Base-by-base conservation (phyloP, 352 stramenopile species). In the Phytophthora vignae region DNA sequence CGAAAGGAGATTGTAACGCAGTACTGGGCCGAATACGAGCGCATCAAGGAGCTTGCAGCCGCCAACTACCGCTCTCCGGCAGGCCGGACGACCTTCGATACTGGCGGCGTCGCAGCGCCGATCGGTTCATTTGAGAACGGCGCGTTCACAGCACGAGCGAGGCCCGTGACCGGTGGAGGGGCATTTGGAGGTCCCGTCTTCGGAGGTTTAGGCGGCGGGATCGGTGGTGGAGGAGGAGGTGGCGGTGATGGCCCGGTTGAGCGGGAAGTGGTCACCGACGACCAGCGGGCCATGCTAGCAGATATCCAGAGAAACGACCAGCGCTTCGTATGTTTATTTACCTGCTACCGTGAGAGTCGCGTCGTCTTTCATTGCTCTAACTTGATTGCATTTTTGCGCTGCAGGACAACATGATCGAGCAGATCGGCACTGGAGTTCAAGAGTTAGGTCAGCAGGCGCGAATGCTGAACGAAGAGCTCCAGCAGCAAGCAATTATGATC, bases 401-500 rank as follows among this genome's bases (percentile, higher is more conserved):
- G 15, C 68, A 96, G 89, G 89, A 96, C 50, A 81, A 90, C 73
- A 92, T 95, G 54, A 94, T 95, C 52, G 87, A 96, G 19, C 89
- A 96, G 69, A 94, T 96, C 64, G 87, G 89, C 19, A 85, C 79
- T 9, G 87, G 87, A 9, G 89, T 96, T 19, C 84, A 94, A 62
- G 84, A 89, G 33, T 79, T 96, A n/a, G 86, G 86, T 10, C 82
- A 91, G 60, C 76, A 95, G 11, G 89, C 87, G 9, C 84, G 87
- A 22, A 90, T 90, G 40, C 63, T 96, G 21, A 93, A 95, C 59
- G 86, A 96, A 52, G 89, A 96, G 71, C 74, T 96, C 29, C 84
- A 93, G 65, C 87, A 96, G 63, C 89, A 96, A 56, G 90, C 84
- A 58, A 92, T 96, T 62, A 96, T 96, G 89, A 93, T 95, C 60